Evolutionary conservation across 2,329 filamentous ascomycete species (phyloP).

Genomic region (Ophiostoma sp.): DNA sequence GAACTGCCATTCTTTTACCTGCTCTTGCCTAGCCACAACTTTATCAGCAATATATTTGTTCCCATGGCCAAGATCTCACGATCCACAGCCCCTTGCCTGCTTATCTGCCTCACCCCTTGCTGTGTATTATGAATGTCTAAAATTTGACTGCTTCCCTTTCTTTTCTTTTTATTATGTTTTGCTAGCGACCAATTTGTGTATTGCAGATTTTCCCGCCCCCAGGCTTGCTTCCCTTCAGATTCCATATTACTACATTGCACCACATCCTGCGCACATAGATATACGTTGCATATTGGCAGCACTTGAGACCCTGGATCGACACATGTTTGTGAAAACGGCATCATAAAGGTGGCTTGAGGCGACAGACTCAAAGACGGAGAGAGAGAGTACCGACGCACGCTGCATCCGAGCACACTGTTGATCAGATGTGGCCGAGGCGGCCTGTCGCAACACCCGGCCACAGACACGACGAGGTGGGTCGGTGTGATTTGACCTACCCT

Average conservation of each 20-base stretch:
- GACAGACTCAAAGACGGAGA: not conserved
- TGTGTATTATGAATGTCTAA: constrained; percentile 1
- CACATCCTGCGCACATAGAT: not conserved
- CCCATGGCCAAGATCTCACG: not conserved
- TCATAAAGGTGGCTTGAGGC: not conserved
- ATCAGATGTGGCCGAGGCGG: too few relatives aligned
- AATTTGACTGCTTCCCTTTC: not conserved
- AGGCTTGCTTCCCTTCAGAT: too few relatives aligned
- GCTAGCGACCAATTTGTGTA: not conserved
- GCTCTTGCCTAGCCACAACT: too few relatives aligned
- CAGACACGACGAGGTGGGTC: not conserved
- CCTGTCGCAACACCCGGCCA: too few relatives aligned
- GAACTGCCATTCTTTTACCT: not conserved
- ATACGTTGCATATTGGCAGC: not conserved
- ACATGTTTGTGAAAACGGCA: not conserved
- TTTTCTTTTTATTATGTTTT: not conserved
- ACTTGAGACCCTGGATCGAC: not conserved
- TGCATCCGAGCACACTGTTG: not conserved
- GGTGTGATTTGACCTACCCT: not conserved
- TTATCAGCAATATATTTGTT: not conserved
- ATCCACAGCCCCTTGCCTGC: not conserved
- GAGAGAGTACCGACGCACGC: not conserved
- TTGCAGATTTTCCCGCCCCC: not conserved
- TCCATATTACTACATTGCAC: not conserved
- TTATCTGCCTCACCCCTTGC: not conserved